Evolutionary conservation across 148 eudicot genomes (phyloP).

Genomic region (Nepenthes mirabilis): DNA sequence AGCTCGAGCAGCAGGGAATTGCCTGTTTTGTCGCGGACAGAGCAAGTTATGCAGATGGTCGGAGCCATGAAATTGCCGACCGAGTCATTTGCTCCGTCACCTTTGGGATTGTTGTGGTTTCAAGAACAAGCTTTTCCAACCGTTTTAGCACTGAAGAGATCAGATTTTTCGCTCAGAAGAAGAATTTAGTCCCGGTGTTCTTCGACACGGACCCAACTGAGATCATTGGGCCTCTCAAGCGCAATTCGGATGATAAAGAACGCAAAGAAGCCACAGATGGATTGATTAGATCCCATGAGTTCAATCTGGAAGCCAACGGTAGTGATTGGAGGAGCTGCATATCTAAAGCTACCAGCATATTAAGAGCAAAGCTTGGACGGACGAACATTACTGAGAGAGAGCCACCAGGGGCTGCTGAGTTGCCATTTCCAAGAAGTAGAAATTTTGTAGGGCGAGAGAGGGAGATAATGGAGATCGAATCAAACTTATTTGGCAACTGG

Average conservation of each 20-base stretch:
- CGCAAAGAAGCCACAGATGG: conserved; percentile 56
- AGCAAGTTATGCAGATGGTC: conserved; percentile 59
- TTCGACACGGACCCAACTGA: conserved; percentile 43
- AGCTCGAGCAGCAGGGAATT: conserved; percentile 78
- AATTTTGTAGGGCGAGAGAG: conserved; percentile 57
- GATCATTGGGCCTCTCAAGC: conserved; percentile 16
- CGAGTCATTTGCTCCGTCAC: conserved; percentile 77
- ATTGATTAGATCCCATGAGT: conserved; percentile 40
- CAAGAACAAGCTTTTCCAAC: conserved; percentile 34
- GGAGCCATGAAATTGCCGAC: conserved; percentile 90
- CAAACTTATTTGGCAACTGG: conserved; percentile 45
- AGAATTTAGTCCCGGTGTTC: conserved; percentile 69
- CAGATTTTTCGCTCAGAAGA: conserved; percentile 72
- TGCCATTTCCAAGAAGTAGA: conserved; percentile 61
- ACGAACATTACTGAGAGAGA: conserved; percentile 49
- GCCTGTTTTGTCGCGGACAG: conserved; percentile 83
- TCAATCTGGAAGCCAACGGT: conserved; percentile 45
- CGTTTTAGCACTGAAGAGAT: conserved; percentile 65
- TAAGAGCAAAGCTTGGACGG: conserved; percentile 63
- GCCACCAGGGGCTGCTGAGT: conserved; percentile 35
- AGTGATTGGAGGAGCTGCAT: conserved; percentile 70
- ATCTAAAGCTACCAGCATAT: conserved; percentile 41
- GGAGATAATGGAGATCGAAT: conserved; percentile 59
- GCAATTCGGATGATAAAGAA: conserved; percentile 42
- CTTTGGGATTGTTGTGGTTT: conserved; percentile 60